These are phyloP conservation scores for Omphalea diandra DNA, from an alignment of 441 rosid genomes.

Conservation along the genomic window DNA sequence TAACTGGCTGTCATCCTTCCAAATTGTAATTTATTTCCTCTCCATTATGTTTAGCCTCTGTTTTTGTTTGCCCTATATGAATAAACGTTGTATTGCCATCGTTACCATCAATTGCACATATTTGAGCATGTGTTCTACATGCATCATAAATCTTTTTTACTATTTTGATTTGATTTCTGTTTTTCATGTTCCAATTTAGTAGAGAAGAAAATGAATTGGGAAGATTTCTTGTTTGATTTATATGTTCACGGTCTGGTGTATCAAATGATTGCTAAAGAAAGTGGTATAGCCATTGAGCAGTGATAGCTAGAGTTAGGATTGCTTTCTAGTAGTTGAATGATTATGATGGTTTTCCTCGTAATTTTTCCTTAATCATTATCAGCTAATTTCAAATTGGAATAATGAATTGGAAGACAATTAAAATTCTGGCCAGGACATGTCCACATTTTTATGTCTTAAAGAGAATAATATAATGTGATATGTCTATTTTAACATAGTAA, in stretches of 20 bases:
- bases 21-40: background rate
- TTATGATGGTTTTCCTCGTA: background rate
- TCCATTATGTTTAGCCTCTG: background rate
- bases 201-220: background rate
- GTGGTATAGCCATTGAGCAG: background rate
- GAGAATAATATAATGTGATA: background rate
- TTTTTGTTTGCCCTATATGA: background rate
- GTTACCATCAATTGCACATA: background rate
- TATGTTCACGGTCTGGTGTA: background rate
- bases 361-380: background rate
- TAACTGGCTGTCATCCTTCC: background rate
- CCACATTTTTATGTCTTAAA: background rate
- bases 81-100: background rate
- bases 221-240: background rate
- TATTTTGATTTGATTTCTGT: background rate
- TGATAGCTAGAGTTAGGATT: background rate
- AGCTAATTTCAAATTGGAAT: background rate
- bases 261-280: slow-evolving; percentile 7
- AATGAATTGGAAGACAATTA: background rate
- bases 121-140: background rate
- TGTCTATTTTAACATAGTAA: background rate
- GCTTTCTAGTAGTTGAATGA: slow-evolving; percentile 2
- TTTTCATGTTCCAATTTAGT: background rate
- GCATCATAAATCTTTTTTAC: slow-evolving; percentile 2
- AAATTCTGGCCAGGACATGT: background rate